phyloP scores from a whole-genome alignment of 2,329 filamentous ascomycete genomes.

The Sporothrix curviconia region DNA sequence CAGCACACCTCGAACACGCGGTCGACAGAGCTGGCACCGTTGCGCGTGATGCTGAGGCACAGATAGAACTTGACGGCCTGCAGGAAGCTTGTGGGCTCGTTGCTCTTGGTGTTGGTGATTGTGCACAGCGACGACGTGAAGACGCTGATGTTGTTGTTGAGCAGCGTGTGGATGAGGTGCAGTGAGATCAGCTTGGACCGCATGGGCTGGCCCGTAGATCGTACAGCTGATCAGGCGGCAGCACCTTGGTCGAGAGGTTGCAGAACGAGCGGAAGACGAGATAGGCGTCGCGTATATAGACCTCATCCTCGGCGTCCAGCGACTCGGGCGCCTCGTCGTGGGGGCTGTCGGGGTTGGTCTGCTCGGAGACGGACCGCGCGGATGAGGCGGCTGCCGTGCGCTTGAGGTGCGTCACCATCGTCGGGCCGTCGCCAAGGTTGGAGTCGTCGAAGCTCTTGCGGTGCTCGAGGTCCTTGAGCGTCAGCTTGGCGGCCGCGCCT shows the following conservation, averaged over 20 bases:
- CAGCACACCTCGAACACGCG: conserved; percentile 91
- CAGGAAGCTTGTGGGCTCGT: conserved; percentile 81
- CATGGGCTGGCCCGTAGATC: conserved; percentile 95
- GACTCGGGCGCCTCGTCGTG: conserved; percentile 52
- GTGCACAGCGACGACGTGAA: conserved; percentile 89
- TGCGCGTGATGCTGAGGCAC: conserved; percentile 87
- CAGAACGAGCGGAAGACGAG: conserved; percentile 96
- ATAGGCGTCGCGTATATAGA: conserved; percentile 95
- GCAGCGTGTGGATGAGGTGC: conserved; percentile 87
- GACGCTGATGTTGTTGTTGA: conserved; percentile 87
- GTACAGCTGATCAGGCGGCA: conserved; percentile 84
- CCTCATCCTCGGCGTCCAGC: conserved; percentile 75
- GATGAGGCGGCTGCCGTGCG: conserved; percentile 28
- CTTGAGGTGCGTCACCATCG: conserved; percentile 59
- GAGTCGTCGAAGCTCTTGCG: conserved; percentile 65
- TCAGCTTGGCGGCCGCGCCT: conserved; percentile 45
- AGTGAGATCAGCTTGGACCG: conserved; percentile 92
- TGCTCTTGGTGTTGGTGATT: conserved; percentile 83
- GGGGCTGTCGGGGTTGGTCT: conserved; percentile 48
- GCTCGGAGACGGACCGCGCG: conserved; percentile 45
- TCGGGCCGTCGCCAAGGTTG: conserved; percentile 58
- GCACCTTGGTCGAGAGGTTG: conserved; percentile 87
- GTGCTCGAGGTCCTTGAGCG: conserved; percentile 59
- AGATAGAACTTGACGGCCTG: conserved; percentile 96
- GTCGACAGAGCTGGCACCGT: conserved; percentile 88